Percentiles rank a stretch among this genome's conserved stretches.
These are phyloP conservation scores for Syzygium jambos DNA, from an alignment of 345 rosid species.

Conservation along the genomic window DNA sequence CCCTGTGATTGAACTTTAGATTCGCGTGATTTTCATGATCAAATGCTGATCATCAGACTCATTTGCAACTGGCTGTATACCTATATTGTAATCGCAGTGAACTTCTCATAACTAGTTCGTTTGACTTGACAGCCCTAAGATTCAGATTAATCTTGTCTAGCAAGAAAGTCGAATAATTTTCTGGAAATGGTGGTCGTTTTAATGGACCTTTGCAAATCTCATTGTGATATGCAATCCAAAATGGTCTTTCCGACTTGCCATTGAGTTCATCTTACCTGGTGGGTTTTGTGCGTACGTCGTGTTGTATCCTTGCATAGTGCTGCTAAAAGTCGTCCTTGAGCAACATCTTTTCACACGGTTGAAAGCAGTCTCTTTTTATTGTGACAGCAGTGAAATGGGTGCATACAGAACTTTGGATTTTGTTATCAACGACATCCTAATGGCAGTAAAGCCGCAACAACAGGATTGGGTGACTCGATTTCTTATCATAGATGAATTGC, in stretches of 20 bases:
- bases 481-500: conserved; percentile 44
- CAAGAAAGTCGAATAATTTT: background rate
- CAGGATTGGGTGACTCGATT: conserved; percentile 44
- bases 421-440: conserved; percentile 48
- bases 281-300: background rate
- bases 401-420: conserved; percentile 26
- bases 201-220: background rate
- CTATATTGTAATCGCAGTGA: background rate
- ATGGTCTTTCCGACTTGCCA: background rate
- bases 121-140: background rate
- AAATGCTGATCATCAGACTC: background rate
- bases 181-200: background rate
- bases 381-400: conserved; percentile 26
- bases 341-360: background rate
- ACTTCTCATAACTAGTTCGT: background rate
- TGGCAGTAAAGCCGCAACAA: conserved; percentile 39
- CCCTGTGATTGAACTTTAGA: background rate
- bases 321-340: background rate
- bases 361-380: background rate
- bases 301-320: background rate
- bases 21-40: background rate
- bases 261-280: background rate
- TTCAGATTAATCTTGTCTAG: background rate
- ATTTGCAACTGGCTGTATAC: background rate
- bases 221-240: background rate